Evolutionary conservation across 1,139 yeast species (phyloP), one percentile per base, ranked within the genome.

Genomic region (Scheffersomyces parashehatae): DNA sequence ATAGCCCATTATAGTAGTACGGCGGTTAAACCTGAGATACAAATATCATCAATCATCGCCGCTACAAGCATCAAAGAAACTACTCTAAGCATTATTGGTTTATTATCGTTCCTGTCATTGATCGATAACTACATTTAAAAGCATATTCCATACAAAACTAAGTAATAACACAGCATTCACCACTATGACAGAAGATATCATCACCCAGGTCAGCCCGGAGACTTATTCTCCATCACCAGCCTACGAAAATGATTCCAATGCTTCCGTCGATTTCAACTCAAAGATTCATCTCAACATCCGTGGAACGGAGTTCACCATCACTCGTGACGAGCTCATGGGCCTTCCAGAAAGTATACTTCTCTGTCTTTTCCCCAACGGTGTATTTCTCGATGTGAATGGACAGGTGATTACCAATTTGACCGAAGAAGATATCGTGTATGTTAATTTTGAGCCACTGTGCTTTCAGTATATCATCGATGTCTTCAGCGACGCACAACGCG

Each of bases 331-430:
- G 61, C 76, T 93, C 52, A 84, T 90, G 86, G 82, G 91, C 44
- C 71, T 93, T 41, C 98, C 99, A 1, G 98, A 95, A 63, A 83
- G 93, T 50, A 83, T 95, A 29, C 70, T 95, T 48, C 77, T 91
- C 44, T 89, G 97, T 53, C 68, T 88, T 43, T 95, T 83, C 64
- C 96, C 98, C 12, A 88, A 88, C 52, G 97, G 98, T 31, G 91
- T 90, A 5, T 85, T 88, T 59, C 75, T 88, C 46, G 95, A 88
- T 60, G 75, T 75, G 43, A 68, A 79, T 41, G 95, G 95, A 3
- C 83, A 82, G 46, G 85, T 85, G n/a, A 85, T 87, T 43, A 77
- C 87, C 36, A 85, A 85, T 52, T 66, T 86, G 56, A 83, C 93
- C 0, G 91, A 87, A 51, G 83, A 83, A 10, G 95, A 87, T 62